Conservation (phyloP, 2,329 filamentous ascomycete species). For the Colletotrichum euphorbiae region DNA sequence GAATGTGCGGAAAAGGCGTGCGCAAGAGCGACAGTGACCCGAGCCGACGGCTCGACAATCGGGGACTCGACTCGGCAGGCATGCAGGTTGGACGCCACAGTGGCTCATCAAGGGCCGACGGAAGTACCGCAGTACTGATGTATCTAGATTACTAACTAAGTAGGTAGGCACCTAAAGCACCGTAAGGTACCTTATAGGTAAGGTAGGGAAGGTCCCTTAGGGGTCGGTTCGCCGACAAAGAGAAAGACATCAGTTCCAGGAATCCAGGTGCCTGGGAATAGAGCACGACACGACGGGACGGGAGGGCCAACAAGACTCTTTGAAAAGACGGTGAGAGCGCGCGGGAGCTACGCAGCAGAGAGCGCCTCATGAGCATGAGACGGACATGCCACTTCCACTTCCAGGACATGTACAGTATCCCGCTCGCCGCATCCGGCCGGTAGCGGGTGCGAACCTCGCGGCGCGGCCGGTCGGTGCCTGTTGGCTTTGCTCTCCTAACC, state of each 20-base stretch:
- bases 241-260: conserved; percentile 14
- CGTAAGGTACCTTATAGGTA: too few relatives aligned
- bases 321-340: conserved; percentile 36
- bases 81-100: background rate
- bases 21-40: background rate
- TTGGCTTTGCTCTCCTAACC: background rate
- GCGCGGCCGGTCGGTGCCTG: conserved; percentile 11
- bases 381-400: conserved; percentile 28
- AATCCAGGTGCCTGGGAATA: conserved; percentile 29
- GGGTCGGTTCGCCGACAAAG: conserved; percentile 11
- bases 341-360: conserved; percentile 21
- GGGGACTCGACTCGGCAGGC: conserved; percentile 3
- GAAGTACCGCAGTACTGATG: background rate
- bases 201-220: background rate
- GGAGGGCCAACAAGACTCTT: background rate
- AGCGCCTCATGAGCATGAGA: background rate
- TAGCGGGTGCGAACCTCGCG: conserved; percentile 18
- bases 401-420: conserved; percentile 1
- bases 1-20: background rate
- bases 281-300: too few relatives aligned
- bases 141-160: too few relatives aligned
- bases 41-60: conserved; percentile 2
- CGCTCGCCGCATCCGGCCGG: conserved; percentile 27
- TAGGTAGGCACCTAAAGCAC: too few relatives aligned
- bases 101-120: conserved; percentile 1